A percentile compares a stretch with the other conserved stretches of the same genome.
phyloP scores from a whole-genome alignment of 805 yeast genomes.

The Yarrowia deformans region DNA sequence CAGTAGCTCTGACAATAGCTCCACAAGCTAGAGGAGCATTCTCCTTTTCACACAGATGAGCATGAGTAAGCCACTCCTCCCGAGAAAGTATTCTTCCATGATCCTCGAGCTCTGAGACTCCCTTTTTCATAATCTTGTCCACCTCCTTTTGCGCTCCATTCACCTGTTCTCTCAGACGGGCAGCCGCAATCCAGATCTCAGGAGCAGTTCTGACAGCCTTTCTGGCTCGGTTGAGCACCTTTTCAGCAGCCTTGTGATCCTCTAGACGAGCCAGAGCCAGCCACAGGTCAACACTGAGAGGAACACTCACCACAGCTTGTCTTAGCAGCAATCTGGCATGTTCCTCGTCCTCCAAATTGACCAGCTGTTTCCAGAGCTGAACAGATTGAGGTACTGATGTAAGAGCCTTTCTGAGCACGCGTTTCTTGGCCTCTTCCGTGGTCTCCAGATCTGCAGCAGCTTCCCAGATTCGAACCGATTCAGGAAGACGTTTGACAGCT shows the following conservation, averaged over 20 bases:
- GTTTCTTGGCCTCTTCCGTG: conserved; percentile 60
- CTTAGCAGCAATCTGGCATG: conserved; percentile 62
- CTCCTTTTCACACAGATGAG: conserved; percentile 60
- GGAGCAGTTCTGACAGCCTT: conserved; percentile 58
- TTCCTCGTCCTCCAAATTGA: conserved; percentile 63
- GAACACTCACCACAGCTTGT: conserved; percentile 74
- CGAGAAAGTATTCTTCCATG: conserved; percentile 51
- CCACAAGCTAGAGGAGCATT: conserved; percentile 58
- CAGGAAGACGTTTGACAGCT: conserved; percentile 65
- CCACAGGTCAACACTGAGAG: conserved; percentile 73
- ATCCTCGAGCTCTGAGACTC: conserved; percentile 54
- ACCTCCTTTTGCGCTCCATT: conserved; percentile 53
- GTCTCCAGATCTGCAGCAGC: conserved; percentile 72
- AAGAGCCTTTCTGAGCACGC: conserved; percentile 73
- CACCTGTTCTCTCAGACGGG: conserved; percentile 67
- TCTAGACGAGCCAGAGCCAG: conserved; percentile 59
- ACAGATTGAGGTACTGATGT: conserved; percentile 66
- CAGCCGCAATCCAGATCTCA: conserved; percentile 73
- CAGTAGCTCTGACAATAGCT: conserved; percentile 58
- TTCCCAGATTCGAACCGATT: conserved; percentile 73
- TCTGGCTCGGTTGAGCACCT: conserved; percentile 66
- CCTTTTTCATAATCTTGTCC: conserved; percentile 58
- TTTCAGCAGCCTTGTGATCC: conserved; percentile 57
- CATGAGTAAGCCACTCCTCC: conserved; percentile 63
- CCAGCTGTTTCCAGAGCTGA: conserved; percentile 72